Base-by-base conservation (phyloP, 1,284 basidiomycete species). In the Rhodotorula sp. region DNA sequence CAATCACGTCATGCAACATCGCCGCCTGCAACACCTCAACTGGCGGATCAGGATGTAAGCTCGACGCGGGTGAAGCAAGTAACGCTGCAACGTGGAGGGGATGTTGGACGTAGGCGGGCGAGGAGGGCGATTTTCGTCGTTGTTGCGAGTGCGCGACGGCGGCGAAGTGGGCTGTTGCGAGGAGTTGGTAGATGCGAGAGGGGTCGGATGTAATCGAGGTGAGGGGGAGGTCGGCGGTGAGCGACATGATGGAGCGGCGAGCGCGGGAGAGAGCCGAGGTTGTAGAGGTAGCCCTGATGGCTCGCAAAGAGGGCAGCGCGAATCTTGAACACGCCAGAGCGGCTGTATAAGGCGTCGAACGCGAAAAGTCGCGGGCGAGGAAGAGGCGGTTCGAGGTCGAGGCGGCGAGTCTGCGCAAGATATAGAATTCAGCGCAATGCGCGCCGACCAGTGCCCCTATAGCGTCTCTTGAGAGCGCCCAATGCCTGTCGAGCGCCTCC, bases 1-100 rank as follows among this genome's bases (percentile, higher is more conserved):
- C 82, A 20, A 83, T 78, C 2, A 80, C 81, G 68, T 83, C 82
- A 64, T 83, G 81, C 32, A 82, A 71, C 4, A 82, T 73, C 0
- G 82, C 82, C 1, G 81, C 81, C 65, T 81, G 80, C n/a, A 69
- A 34, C 11, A 72, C 46, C n/a, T 67, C 51, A 6, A 70, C 30
- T 8, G 67, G 60, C 27, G 63, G 61, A n/a, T 48, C 11, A 32
- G 66, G 63, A 32, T 56, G 34, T 17, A 74, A 34, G 13, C 44
- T 54, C 47, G 59, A 64, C 7, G 44, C 65, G 0, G 44, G 44
- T 8, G 22, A 36, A 1, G 70, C 57, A 29, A 74, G 66, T 6
- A 64, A 30, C 27, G 51, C 20, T 0, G 73, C 73, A 22, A 74
- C 73, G 34, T 74, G 66, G 27, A 74, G 62, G 19, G 71, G 70